Base-by-base conservation (phyloP, 108 stramenopile species). In the Aurantiochytrium sp. region DNA sequence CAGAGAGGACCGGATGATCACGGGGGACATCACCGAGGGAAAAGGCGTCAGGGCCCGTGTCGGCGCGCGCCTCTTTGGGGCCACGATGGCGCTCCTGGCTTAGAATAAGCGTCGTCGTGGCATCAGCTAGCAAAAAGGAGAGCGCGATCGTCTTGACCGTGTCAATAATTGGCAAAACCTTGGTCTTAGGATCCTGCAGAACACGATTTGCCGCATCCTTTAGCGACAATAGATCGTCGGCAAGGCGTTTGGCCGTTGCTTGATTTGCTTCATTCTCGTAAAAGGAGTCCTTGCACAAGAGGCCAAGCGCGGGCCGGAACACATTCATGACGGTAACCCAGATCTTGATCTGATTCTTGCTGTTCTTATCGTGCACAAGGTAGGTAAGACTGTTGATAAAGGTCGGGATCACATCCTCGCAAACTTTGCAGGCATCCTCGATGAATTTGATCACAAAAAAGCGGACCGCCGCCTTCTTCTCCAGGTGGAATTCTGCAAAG, bases 391-490 rank as follows among this genome's bases (percentile, higher is more conserved):
- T 53, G 76, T 53, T 83, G 25, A 83, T 47, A 4, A 83, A 83
- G n/a, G 45, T 53, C 51, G 76, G 76, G 45, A 83, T 83, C 25
- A 83, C 76, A 12, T 83, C 76, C 76, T 47, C 49, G 76, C 76
- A 83, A 6, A 53, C 76, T 45, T 83, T 83, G 51, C 76, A 47
- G 43, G 76, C 76, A 35, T 47, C 51, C 51, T 83, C 76, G 51
- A 83, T 83, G 76, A 83, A 83, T 18, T 47, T 53, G 51, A 83
- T 83, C 10, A 83, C 76, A 3, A 83, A 83, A 12, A 83, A 53
- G 6, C 76, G 76, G 14, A 83, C 76, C 6, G 19, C 25, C 16
- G 45, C 49, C 76, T 83, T 83, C 51, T 83, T 83, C 5, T 83
- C 76, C 10, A 53, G n/a, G 49, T 83, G 76, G 1, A 83, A 83